Evolutionary conservation across 352 stramenopile species (phyloP).

Genomic region (Poterioochromonas sp.): DNA sequence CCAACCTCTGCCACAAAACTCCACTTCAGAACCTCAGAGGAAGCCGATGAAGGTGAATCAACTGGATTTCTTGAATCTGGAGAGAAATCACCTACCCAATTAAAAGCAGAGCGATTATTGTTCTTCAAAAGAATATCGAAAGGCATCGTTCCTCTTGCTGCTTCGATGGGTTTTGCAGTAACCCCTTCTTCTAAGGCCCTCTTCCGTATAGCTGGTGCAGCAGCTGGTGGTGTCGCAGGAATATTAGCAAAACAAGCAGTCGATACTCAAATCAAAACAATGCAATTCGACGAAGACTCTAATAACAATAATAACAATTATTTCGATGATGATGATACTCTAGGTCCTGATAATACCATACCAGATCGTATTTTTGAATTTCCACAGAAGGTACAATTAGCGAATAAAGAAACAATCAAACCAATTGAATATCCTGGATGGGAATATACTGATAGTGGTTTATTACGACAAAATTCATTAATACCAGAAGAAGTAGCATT

Average conservation of each 20-base stretch:
- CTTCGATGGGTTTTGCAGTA: slow-evolving; percentile 12
- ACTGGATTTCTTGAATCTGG: neutral
- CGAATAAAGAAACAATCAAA: too few relatives aligned
- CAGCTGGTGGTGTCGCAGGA: slow-evolving; percentile 2
- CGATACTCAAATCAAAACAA: too few relatives aligned
- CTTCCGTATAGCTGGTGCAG: neutral
- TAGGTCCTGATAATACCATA: too few relatives aligned
- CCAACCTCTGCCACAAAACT: too few relatives aligned
- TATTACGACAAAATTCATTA: too few relatives aligned
- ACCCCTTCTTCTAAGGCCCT: neutral
- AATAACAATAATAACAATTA: neutral
- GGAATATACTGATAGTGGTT: too few relatives aligned
- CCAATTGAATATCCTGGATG: too few relatives aligned
- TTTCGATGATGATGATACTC: neutral
- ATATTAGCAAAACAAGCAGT: neutral
- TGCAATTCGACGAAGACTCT: neutral
- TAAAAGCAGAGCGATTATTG: neutral
- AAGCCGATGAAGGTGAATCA: neutral
- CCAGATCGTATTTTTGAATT: too few relatives aligned
- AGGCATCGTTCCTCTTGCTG: slow-evolving; percentile 18
- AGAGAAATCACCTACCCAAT: neutral
- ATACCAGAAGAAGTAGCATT: neutral
- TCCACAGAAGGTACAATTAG: too few relatives aligned
- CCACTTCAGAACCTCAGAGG: too few relatives aligned
- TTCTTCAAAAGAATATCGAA: neutral